Base-by-base conservation (phyloP, 306 rosid genomes). In the Gillenia trifoliata region DNA sequence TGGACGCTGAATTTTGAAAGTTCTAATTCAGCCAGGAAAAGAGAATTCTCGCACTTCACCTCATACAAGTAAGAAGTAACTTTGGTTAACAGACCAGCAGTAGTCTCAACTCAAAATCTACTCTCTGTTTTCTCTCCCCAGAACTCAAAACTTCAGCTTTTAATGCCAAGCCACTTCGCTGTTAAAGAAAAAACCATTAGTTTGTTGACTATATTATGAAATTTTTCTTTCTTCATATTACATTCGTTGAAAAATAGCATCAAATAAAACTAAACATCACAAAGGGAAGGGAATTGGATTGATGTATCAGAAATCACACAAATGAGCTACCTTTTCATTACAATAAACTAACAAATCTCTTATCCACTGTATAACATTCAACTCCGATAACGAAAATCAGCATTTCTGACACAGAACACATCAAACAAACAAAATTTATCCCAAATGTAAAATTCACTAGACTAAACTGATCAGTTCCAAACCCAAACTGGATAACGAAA, bases 1-100 rank as follows among this genome's bases (percentile, higher is more conserved):
- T 82, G 91, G 90, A 68, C 91, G 96, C 96, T 89, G 92, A 88
- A 94, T 94, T 82, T 91, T 90, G 96, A 80, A 78, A 33, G 66
- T 29, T 72, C 81, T 81, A 77, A 68, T 54, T 68, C 74, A 81
- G 57, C 80, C 82, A 61, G 57, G 33, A 16, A 22, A 74, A 65
- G 56, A 43, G 1, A 60, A 60, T 69, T 73, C 16, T 25, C 25
- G 31, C 17, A 68, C 17, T 60, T 9, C 56, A 57, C 70, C 71
- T 10, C 31, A 10, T 31, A 28, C 75, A 45, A 73, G 64, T 66
- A 22, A 11, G 41, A 33, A 79, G 49, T 56, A 55, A 40, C 73
- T 40, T 23, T 29, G 20, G 54, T 22, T 13, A 29, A 56, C 13
- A 10, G 11, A 55, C 68, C 63, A 59, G 59, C 36, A 25, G 8